These are phyloP conservation scores for Tylopilus vinaceipallidus DNA, from an alignment of 768 basidiomycete species.

Conservation along the genomic window DNA sequence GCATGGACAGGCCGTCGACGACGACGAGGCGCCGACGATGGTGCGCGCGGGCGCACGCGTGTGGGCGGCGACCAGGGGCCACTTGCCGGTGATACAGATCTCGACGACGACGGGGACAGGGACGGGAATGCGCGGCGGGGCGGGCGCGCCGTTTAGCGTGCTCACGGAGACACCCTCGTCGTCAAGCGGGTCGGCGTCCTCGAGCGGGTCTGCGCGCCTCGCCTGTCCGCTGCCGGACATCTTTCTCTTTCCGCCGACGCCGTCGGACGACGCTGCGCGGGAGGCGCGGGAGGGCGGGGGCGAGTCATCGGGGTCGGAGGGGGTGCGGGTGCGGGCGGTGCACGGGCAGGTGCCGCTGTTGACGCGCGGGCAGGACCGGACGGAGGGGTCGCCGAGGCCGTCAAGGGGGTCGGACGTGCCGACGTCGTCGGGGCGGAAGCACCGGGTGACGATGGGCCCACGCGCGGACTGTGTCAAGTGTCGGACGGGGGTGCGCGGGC, in stretches of 20 bases:
- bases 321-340: too few relatives aligned
- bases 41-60: constrained; percentile 11
- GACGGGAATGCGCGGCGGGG: background rate
- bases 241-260: constrained; percentile 27
- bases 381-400: constrained; percentile 16
- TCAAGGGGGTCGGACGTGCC: constrained; percentile 12
- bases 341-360: too few relatives aligned
- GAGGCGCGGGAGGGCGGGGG: too few relatives aligned
- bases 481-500: constrained; percentile 62
- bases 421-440: constrained; percentile 32
- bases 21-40: constrained; percentile 19
- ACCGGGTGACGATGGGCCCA: constrained; percentile 68
- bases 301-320: too few relatives aligned
- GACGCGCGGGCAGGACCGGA: constrained; percentile 12
- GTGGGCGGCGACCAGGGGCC: constrained; percentile 11
- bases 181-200: constrained; percentile 16
- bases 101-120: constrained; percentile 12
- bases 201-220: constrained; percentile 8
- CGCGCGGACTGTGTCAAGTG: constrained; percentile 69
- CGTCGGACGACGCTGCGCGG: too few relatives aligned
- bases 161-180: constrained; percentile 24
- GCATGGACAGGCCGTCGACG: constrained; percentile 24
- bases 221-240: constrained; percentile 26
- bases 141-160: constrained; percentile 27
- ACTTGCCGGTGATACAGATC: constrained; percentile 28